A percentile compares a stretch with the other conserved stretches of the same genome.
These are phyloP conservation scores for Alternaria tenuissima DNA, from an alignment of 2,329 filamentous ascomycete genomes.

Conservation along the genomic window DNA sequence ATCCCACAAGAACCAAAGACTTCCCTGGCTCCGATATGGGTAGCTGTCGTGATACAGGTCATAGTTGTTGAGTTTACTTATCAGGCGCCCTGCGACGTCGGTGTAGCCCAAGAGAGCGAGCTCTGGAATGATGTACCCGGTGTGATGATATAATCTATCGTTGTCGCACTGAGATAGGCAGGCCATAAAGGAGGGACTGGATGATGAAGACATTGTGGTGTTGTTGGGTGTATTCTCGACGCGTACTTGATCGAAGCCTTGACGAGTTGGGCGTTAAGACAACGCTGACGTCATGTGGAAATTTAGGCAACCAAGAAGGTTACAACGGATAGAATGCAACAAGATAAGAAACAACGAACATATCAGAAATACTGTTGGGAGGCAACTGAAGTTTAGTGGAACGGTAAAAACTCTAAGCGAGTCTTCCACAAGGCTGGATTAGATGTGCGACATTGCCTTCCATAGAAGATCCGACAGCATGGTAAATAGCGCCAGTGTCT, in stretches of 20 bases:
- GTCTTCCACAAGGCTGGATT: no score
- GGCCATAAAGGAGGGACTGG: not conserved
- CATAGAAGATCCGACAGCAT: no score
- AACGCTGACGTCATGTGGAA: not conserved
- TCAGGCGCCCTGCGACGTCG: no score
- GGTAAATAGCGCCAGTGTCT: no score
- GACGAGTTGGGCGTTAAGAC: not conserved
- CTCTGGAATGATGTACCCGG: no score
- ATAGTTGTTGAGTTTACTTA: no score
- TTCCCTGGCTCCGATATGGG: no score
- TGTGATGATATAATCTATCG: fast-evolving
- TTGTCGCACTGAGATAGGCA: no score
- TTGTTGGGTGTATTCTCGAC: not conserved
- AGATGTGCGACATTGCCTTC: no score
- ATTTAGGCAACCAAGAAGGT: not conserved
- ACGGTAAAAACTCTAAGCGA: not conserved
- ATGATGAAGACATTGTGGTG: not conserved
- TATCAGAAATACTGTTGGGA: fast-evolving
- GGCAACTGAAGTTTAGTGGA: not conserved
- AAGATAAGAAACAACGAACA: not conserved
- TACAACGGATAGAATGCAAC: not conserved
- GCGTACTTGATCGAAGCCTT: not conserved
- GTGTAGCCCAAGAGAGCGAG: no score
- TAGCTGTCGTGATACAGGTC: no score
- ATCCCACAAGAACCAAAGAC: not conserved